phyloP scores from a whole-genome alignment of 2,329 filamentous ascomycete species.

The Ramichloridium luteum region DNA sequence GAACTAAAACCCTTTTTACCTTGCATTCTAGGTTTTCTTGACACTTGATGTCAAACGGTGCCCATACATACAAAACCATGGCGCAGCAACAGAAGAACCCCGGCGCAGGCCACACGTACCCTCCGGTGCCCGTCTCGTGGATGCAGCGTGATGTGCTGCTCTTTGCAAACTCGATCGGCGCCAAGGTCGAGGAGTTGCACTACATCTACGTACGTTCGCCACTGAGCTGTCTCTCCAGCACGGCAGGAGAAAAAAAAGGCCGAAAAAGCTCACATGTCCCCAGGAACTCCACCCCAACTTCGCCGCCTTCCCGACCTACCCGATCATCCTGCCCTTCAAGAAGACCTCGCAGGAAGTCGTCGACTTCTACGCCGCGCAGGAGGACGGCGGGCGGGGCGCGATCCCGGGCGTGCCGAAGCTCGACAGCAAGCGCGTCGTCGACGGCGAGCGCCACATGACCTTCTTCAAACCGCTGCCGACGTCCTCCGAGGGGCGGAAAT shows the following conservation, averaged over 20 bases:
- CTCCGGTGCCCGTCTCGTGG: constrained; percentile 65
- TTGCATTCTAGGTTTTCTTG: no score
- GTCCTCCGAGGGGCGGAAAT: constrained; percentile 56
- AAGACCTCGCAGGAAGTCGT: constrained; percentile 50
- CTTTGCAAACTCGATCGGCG: constrained; percentile 82
- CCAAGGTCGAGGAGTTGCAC: constrained; percentile 75
- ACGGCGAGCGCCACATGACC: constrained; percentile 65
- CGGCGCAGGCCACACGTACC: constrained; percentile 66
- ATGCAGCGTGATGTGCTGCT: constrained; percentile 65
- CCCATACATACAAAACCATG: no score
- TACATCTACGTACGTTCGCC: constrained; percentile 65
- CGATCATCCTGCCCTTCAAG: constrained; percentile 76
- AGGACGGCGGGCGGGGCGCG: constrained; percentile 22
- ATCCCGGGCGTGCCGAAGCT: constrained; percentile 70
- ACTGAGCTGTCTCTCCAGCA: background rate
- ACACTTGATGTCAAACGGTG: no score
- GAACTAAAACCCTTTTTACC: no score
- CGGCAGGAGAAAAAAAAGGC: no score
- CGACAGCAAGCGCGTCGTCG: constrained; percentile 61
- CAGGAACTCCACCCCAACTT: constrained; percentile 83
- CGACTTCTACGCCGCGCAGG: constrained; percentile 68
- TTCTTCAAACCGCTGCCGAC: constrained; percentile 63
- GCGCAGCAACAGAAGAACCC: no score
- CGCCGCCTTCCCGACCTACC: constrained; percentile 78
- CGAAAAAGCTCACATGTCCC: background rate